Base-by-base conservation (phyloP, 805 yeast genomes). In the Candida peoriensis region DNA sequence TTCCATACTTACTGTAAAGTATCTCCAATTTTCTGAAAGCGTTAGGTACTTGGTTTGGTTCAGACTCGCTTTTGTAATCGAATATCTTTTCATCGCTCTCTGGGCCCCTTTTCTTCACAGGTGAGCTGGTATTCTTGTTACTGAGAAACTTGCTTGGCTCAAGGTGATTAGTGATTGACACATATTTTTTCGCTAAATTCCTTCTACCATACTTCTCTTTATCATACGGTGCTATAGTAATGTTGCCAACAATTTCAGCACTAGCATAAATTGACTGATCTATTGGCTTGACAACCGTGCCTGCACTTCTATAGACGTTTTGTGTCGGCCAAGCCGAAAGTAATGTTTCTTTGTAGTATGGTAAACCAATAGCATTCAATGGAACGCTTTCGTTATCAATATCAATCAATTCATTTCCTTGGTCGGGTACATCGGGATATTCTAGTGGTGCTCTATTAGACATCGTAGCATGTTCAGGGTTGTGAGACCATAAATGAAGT, bases 1-100 rank as follows among this genome's bases (percentile, higher is more conserved):
- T 88, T 19, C 98, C 98, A 58, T 87, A 90, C 48, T 76, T 80
- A 37, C 94, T 83, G 57, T 89, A 90, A 27, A 81, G 72, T 35
- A 90, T 84, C 40, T 81, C 83, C 30, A 86, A 64, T 47, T 78
- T 76, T 26, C 78, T 66, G 61, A 81, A 90, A 23, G 89, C 83
- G 34, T 80, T 79, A 1, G 96, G 96, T 1, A 78, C 67, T 23
- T 60, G 53, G 48, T 71, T 63, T 37, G 61, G 48, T 1, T 45
- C 22, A 3, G 36, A 32, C 1, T 36, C 37, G 10, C 60, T 45
- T 17, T 52, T 60, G 32, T 48, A 55, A 9, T 55, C 62, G 30
- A 66, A 66, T 0, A 54, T 42, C 6, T 54, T 37, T 19, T 48
- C 55, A 24, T 46, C 47, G 45, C 21, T 43, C 44, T 26, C 49